A percentile compares a stretch with the other conserved stretches of the same genome.
Evolutionary conservation across 192 early-diverging fungal genomes (phyloP).

Genomic region (Coemansia sp.): DNA sequence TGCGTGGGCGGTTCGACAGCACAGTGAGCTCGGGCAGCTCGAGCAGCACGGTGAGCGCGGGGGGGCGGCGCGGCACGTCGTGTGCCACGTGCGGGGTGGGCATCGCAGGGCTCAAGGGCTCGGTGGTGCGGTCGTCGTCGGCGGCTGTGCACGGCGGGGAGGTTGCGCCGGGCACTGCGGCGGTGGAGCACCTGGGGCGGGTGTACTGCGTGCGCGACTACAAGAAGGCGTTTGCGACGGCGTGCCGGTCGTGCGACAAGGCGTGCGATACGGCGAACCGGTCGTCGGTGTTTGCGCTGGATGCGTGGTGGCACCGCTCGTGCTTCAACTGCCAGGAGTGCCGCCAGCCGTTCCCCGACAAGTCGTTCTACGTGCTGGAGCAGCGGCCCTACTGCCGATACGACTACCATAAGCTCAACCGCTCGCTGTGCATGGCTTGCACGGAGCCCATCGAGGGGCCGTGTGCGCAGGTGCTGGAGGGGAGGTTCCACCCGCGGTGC

Average conservation of each 20-base stretch:
- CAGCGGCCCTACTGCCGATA: constrained; percentile 80
- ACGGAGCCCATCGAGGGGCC: constrained; percentile 84
- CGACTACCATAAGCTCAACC: constrained; percentile 86
- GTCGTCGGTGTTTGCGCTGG: constrained; percentile 60
- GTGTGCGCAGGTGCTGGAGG: constrained; percentile 85
- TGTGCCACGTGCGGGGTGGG: constrained; percentile 37
- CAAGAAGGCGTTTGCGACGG: neutral
- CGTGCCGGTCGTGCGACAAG: constrained; percentile 29
- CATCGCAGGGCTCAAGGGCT: constrained; percentile 9
- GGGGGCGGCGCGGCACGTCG: constrained; percentile 13
- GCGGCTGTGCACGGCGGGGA: constrained; percentile 19
- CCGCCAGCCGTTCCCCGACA: constrained; percentile 63
- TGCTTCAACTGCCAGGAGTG: constrained; percentile 70
- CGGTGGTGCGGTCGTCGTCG: constrained; percentile 27
- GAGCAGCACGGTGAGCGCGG: constrained; percentile 45
- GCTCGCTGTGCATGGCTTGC: constrained; percentile 79
- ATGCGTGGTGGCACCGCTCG: constrained; percentile 63
- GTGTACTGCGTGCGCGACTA: constrained; percentile 50
- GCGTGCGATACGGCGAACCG: constrained; percentile 33
- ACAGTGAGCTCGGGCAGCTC: constrained; percentile 45
- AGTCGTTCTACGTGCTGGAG: constrained; percentile 85
- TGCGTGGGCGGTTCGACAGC: constrained; percentile 38
- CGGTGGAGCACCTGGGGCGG: constrained; percentile 40
- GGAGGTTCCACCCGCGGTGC: constrained; percentile 84
- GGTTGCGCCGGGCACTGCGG: constrained; percentile 24